Evolutionary conservation across 1,284 basidiomycete species (phyloP), one percentile per base, ranked within the genome.

Genomic region (Leccinum holopus): DNA sequence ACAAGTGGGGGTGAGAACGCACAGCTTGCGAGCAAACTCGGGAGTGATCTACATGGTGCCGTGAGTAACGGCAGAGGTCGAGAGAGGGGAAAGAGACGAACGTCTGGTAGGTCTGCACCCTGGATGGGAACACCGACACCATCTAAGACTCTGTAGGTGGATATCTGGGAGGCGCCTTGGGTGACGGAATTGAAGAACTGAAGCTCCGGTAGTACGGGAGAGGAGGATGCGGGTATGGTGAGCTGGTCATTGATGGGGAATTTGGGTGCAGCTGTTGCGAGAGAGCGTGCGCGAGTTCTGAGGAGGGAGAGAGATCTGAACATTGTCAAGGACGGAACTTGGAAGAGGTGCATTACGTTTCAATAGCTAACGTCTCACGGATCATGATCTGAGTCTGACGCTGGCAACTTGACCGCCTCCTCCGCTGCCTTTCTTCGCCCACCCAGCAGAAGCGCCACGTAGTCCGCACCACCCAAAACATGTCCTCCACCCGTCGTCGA

Each of bases 71-170:
- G 57, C 6, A 18, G 32, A 59, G 0, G 33, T 14, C 1, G 18
- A 55, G 25, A 25, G n/a, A 3, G 10, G 10, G 2, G 3, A 2
- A 56, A 35, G 44, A 39, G 49, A 72, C 77, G 14, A 60, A 90
- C 91, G 75, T 93, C 85, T 65, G 92, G 92, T 12, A 91, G 69
- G 62, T 85, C 80, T 16, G 88, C 92, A 2, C 87, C 91, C 32
- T 91, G 84, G 33, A 95, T 77, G 3, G 84, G 82, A 63, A 84
- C 79, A 4, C 93, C 93, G 63, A 84, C 79, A 54, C 91, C 89
- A 76, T 95, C 92, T 39, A 96, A 75, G 0, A 95, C 83, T 60
- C 93, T 83, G 77, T 87, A 95, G 1, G 92, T 92, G 9, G 93
- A 91, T 67, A 95, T 91, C 69, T 83, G 83, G 25, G 80, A 78